Evolutionary conservation across 805 yeast species (phyloP), one percentile per base, ranked within the genome.

Genomic region (Candida piceae): DNA sequence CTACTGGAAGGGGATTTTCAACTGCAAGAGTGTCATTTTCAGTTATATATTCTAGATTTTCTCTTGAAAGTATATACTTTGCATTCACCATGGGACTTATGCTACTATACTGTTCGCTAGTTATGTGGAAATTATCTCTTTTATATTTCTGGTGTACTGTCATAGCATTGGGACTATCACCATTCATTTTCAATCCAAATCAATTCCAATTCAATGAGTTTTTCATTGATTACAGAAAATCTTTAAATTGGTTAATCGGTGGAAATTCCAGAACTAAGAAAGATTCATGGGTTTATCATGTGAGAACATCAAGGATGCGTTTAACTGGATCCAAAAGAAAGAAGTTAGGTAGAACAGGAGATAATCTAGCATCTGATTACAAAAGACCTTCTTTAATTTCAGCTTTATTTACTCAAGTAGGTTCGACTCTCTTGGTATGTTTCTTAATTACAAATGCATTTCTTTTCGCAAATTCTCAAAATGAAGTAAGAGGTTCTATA

Each of bases 1-100:
- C 95, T 8, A 87, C 97, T 2, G 97, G 97, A 2, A 69, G 97
- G 62, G 95, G 96, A 1, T 84, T 89, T 67, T 96, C 97, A 2
- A 86, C 87, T 16, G 73, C 88, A 3, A 73, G 97, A 50, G 62
- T 77, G 18, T 77, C 85, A 5, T 90, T 90, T 58, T 64, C 80
- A 13, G 67, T 70, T 3, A 63, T 90, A 21, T 90, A 82, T 58
- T 75, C 95, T 0, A 73, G 83, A 26, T 90, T 85, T 66, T 82
- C 89, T 1, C 66, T 72, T 4, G 71, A 79, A 5, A 82, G 96
- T 1, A 80, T 89, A 25, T 86, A 87, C 58, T 63, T 81, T 5
- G 97, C 57, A 97, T 0, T 64, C 82, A 0, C 73, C 82, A 35
- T 65, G 85, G 69, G 82, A 46, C 56, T 87, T 46, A 74, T 83